These are phyloP conservation scores for Cladosporium sp. DNA, from an alignment of 2,329 filamentous ascomycete species.

Conservation along the genomic window DNA sequence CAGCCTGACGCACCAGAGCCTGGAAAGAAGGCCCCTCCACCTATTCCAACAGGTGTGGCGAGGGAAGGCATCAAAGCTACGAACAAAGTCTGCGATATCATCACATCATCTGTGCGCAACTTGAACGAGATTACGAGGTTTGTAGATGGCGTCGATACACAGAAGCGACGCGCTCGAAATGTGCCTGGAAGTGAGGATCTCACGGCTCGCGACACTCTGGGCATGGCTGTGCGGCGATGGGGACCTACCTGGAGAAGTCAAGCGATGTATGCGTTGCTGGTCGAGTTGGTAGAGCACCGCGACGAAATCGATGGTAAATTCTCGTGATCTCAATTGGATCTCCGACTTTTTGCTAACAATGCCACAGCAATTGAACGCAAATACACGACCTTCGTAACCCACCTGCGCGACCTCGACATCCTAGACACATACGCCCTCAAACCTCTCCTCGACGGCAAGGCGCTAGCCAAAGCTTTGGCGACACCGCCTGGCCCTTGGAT, in stretches of 20 bases:
- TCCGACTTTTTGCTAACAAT: conserved; percentile 8
- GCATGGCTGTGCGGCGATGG: conserved; percentile 72
- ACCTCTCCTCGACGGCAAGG: conserved; percentile 65
- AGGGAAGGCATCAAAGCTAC: conserved; percentile 75
- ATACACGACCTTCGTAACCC: conserved; percentile 52
- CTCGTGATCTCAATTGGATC: too few relatives aligned
- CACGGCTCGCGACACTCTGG: conserved; percentile 58
- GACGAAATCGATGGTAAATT: conserved; percentile 42
- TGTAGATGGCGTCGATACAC: conserved; percentile 51
- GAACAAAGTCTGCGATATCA: conserved; percentile 68
- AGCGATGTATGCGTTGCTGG: conserved; percentile 62
- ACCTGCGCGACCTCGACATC: conserved; percentile 48
- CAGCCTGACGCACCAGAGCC: conserved; percentile 34
- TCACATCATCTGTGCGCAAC: conserved; percentile 62
- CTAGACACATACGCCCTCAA: conserved; percentile 47
- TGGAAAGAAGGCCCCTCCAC: conserved; percentile 51
- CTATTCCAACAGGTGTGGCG: conserved; percentile 60
- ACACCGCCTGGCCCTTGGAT: conserved; percentile 80
- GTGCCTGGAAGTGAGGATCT: conserved; percentile 40
- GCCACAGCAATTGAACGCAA: conserved; percentile 42
- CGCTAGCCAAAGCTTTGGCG: conserved; percentile 63
- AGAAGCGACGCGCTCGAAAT: conserved; percentile 43
- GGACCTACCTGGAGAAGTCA: conserved; percentile 69
- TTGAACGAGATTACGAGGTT: conserved; percentile 58
- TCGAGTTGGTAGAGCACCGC: conserved; percentile 51